Conservation (phyloP, 441 rosid species). For the Pelargonium citronellum region DNA sequence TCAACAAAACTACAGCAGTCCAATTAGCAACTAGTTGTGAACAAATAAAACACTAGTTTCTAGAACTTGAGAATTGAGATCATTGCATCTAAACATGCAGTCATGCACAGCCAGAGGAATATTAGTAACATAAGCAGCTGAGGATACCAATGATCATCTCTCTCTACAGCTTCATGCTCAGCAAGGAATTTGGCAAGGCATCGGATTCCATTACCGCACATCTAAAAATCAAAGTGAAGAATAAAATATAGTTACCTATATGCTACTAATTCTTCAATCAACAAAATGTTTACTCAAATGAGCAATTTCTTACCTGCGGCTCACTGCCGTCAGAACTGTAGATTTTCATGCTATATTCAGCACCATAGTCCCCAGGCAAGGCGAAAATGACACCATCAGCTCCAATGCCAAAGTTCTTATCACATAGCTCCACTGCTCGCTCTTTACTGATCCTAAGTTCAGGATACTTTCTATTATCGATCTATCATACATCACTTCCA, state of each 20-base stretch:
- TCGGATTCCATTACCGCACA: conserved; percentile 83
- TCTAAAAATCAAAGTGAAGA: conserved; percentile 26
- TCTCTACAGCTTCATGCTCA: conserved; percentile 68
- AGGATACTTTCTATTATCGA: conserved; percentile 73
- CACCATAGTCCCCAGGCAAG: conserved; percentile 78
- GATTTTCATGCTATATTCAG: conserved; percentile 82
- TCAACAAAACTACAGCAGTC: neutral
- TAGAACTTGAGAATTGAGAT: neutral
- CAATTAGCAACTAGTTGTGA: neutral
- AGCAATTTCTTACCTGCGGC: conserved; percentile 49
- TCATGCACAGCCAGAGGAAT: neutral
- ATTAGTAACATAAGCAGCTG: neutral
- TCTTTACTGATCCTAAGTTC: conserved; percentile 68
- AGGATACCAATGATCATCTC: conserved; percentile 30
- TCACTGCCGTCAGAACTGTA: conserved; percentile 95
- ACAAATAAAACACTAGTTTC: neutral
- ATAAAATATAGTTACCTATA: neutral
- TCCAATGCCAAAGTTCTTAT: conserved; percentile 86
- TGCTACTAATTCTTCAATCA: neutral
- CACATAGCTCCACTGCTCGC: conserved; percentile 78
- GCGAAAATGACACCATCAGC: conserved; percentile 95
- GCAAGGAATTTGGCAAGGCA: conserved; percentile 90
- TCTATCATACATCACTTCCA: conserved; percentile 31
- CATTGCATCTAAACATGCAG: neutral
- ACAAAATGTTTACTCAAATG: neutral